phyloP scores from a whole-genome alignment of 2,329 filamentous ascomycete genomes.

The Hymenoscyphus occultus region DNA sequence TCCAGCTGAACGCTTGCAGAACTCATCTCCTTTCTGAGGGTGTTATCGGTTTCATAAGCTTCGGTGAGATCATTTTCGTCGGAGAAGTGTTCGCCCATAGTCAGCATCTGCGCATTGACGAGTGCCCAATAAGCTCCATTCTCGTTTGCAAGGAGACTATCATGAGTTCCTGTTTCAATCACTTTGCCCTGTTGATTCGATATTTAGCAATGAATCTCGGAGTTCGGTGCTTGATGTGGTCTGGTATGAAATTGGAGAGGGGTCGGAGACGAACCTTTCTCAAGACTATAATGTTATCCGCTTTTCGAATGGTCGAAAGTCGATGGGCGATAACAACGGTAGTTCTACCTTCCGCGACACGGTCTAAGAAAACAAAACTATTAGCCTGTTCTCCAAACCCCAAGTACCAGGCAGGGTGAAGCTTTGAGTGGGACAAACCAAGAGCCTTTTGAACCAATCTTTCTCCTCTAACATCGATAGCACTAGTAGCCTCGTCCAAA shows the following conservation, averaged over 20 bases:
- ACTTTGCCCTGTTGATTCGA: constrained; percentile 56
- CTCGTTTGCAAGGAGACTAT: constrained; percentile 58
- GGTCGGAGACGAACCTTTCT: constrained; percentile 85
- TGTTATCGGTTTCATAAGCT: constrained; percentile 18
- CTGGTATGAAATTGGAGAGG: constrained; percentile 35
- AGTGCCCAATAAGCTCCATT: constrained; percentile 65
- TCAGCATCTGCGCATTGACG: constrained; percentile 55
- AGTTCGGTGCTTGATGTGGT: background rate
- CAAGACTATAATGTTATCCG: constrained; percentile 75
- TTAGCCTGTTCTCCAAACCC: background rate
- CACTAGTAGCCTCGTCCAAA: constrained; percentile 66
- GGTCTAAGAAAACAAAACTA: constrained; percentile 39
- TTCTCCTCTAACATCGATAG: constrained; percentile 46
- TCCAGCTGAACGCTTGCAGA: constrained; percentile 23
- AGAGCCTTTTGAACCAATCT: constrained; percentile 50
- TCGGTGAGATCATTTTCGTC: constrained; percentile 30
- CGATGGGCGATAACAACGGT: constrained; percentile 63
- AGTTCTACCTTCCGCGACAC: constrained; percentile 55
- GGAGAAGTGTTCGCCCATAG: constrained; percentile 32
- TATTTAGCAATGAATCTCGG: constrained; percentile 36
- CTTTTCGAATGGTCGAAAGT: constrained; percentile 70
- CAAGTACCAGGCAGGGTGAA: background rate
- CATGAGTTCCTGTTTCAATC: constrained; percentile 72
- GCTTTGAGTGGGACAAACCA: background rate
- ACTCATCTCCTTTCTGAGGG: constrained; percentile 25